phyloP scores from a whole-genome alignment of 495 filamentous ascomycete genomes.

The Penicillium subrubescens region DNA sequence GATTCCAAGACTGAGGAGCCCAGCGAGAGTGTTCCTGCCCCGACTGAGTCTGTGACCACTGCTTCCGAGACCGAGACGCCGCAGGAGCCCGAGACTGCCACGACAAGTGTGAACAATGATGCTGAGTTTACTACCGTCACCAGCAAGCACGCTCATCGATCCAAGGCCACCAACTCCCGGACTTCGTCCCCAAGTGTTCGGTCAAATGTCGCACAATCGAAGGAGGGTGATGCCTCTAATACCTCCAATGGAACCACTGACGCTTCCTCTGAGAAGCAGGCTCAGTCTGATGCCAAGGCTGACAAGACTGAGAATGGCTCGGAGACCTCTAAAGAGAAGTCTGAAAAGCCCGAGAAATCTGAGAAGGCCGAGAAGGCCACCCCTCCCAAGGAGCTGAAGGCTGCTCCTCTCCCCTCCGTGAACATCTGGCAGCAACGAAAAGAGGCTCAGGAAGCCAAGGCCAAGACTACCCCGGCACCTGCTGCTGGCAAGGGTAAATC shows the following conservation, averaged over 20 bases:
- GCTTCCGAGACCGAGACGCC: constrained; percentile 28
- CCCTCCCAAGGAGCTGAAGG: constrained; percentile 68
- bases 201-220: constrained; percentile 62
- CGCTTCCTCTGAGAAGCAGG: constrained; percentile 67
- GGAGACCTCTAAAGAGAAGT: constrained; percentile 43
- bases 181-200: constrained; percentile 71
- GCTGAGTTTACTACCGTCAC: constrained; percentile 34
- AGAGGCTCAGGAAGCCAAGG: constrained; percentile 68
- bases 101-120: constrained; percentile 32
- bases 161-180: constrained; percentile 50
- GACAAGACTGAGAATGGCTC: constrained; percentile 36
- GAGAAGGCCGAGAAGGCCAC: constrained; percentile 27
- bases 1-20: constrained; percentile 37
- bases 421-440: constrained; percentile 84
- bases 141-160: constrained; percentile 35
- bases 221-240: constrained; percentile 71
- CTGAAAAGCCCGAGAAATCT: constrained; percentile 37
- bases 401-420: constrained; percentile 77
- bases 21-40: constrained; percentile 17
- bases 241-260: constrained; percentile 66
- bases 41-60: constrained; percentile 22
- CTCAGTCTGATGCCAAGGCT: constrained; percentile 52
- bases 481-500: constrained; percentile 40
- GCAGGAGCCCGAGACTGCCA: constrained; percentile 32
- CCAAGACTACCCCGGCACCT: constrained; percentile 49